Percentiles rank a stretch among this genome's conserved stretches.
Conservation (phyloP, 176 grass and related monocot species). For the Oryza glaberrima region DNA sequence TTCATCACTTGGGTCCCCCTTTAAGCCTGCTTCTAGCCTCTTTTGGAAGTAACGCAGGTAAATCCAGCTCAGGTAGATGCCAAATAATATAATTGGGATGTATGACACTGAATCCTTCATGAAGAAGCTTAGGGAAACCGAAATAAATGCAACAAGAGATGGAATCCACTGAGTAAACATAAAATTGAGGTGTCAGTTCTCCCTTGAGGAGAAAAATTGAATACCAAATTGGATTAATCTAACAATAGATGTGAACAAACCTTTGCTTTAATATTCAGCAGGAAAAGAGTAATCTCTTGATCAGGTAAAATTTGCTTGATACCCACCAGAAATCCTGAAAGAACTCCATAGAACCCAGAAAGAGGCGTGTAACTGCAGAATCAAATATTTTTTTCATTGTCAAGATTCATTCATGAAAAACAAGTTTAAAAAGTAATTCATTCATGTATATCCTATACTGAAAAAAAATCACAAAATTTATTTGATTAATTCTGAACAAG, state of each 20-base stretch:
- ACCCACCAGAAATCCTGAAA: slow-evolving; percentile 83
- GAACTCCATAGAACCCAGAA: slow-evolving; percentile 85
- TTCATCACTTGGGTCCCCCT: slow-evolving; percentile 87
- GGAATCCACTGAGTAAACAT: slow-evolving; percentile 64
- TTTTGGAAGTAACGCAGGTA: slow-evolving; percentile 91
- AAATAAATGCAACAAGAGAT: slow-evolving; percentile 56
- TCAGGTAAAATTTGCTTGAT: slow-evolving; percentile 91
- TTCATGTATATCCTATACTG: not conserved
- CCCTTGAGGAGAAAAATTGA: not conserved
- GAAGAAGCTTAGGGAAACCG: slow-evolving; percentile 61
- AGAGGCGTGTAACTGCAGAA: slow-evolving; percentile 71
- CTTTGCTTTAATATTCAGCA: slow-evolving; percentile 81
- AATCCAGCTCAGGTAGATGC: slow-evolving; percentile 82
- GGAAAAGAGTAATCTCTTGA: slow-evolving; percentile 60
- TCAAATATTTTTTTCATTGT: slow-evolving; percentile 4
- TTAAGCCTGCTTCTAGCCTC: slow-evolving; percentile 71
- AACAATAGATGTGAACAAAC: slow-evolving; percentile 30
- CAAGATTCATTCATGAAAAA: slow-evolving; percentile 4
- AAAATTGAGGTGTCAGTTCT: slow-evolving; percentile 22
- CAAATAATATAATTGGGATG: slow-evolving; percentile 73
- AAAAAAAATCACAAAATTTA: slow-evolving; percentile 4
- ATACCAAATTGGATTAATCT: not conserved
- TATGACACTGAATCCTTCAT: slow-evolving; percentile 60
- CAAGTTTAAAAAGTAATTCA: not conserved
- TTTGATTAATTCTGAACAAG: not conserved